These are phyloP conservation scores for Neurospora sp. DNA, from an alignment of 495 filamentous ascomycete genomes.

Conservation along the genomic window DNA sequence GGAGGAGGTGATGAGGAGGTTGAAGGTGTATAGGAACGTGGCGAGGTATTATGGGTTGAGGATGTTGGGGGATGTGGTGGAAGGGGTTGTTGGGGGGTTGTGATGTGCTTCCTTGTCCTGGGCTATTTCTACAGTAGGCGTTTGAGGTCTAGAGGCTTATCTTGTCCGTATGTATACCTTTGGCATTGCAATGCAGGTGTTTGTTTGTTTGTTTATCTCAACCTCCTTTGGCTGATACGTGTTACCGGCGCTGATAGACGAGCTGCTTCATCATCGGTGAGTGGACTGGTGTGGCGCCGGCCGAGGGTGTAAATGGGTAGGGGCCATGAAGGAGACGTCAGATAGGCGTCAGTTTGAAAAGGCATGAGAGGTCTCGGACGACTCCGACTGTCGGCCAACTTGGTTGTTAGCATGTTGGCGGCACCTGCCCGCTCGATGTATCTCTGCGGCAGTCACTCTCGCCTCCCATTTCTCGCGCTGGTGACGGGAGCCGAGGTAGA, in stretches of 20 bases:
- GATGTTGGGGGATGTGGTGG: constrained; percentile 68
- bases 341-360: not conserved
- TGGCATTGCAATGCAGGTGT: not conserved
- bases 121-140: not conserved
- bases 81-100: constrained; percentile 40
- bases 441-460: too few relatives aligned
- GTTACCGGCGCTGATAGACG: not conserved
- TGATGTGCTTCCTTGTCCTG: constrained; percentile 8
- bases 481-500: too few relatives aligned
- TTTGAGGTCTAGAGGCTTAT: not conserved
- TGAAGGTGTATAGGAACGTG: constrained; percentile 62
- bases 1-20: constrained; percentile 52
- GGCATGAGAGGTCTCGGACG: not conserved
- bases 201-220: not conserved
- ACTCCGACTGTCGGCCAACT: not conserved
- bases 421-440: not conserved
- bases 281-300: not conserved
- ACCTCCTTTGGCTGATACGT: not conserved
- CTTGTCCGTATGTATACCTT: not conserved
- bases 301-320: not conserved
- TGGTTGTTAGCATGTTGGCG: not conserved
- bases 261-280: not conserved
- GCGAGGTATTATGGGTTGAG: constrained; percentile 67
- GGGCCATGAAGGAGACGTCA: too few relatives aligned
- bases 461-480: too few relatives aligned